Percentiles rank a stretch among this genome's conserved stretches.
These are phyloP conservation scores for Candida hungchunana DNA, from an alignment of 805 yeast species.

Conservation along the genomic window DNA sequence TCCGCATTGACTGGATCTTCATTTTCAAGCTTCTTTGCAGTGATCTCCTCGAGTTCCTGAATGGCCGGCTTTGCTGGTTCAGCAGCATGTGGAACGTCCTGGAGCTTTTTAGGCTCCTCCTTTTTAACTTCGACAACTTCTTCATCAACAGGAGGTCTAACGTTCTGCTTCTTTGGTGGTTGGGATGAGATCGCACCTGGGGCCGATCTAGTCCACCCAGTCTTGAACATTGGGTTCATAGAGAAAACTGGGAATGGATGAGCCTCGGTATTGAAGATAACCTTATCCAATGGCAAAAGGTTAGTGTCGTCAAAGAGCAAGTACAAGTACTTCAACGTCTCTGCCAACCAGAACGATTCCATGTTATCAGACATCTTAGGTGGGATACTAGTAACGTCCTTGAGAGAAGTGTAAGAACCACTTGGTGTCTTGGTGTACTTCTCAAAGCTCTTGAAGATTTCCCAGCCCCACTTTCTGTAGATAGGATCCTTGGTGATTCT, in stretches of 20 bases:
- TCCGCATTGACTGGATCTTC: background rate
- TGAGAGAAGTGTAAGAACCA: conserved; percentile 58
- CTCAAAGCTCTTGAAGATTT: conserved; percentile 68
- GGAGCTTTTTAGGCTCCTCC: background rate
- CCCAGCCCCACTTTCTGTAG: conserved; percentile 87
- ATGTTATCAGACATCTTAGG: conserved; percentile 62
- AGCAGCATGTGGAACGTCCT: conserved; percentile 16
- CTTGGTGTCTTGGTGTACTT: conserved; percentile 49
- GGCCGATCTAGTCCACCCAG: conserved; percentile 53
- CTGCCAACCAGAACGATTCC: conserved; percentile 94
- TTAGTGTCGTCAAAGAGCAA: conserved; percentile 66
- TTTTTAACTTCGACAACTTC: background rate
- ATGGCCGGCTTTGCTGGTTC: conserved; percentile 22
- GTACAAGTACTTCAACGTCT: conserved; percentile 83
- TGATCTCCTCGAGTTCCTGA: conserved; percentile 9
- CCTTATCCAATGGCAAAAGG: conserved; percentile 59
- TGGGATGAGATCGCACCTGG: conserved; percentile 4
- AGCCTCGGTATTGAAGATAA: conserved; percentile 89
- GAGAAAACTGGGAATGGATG: conserved; percentile 83
- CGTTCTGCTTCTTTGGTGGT: conserved; percentile 23
- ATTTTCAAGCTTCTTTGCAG: conserved; percentile 1
- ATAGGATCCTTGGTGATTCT: conserved; percentile 75
- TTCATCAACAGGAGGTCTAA: conserved; percentile 17
- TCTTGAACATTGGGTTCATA: conserved; percentile 44
- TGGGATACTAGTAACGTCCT: conserved; percentile 56